Percentiles rank a stretch among this genome's conserved stretches.
These are phyloP conservation scores for Paecilomyces sp. DNA, from an alignment of 2,329 filamentous ascomycete species.

Conservation along the genomic window DNA sequence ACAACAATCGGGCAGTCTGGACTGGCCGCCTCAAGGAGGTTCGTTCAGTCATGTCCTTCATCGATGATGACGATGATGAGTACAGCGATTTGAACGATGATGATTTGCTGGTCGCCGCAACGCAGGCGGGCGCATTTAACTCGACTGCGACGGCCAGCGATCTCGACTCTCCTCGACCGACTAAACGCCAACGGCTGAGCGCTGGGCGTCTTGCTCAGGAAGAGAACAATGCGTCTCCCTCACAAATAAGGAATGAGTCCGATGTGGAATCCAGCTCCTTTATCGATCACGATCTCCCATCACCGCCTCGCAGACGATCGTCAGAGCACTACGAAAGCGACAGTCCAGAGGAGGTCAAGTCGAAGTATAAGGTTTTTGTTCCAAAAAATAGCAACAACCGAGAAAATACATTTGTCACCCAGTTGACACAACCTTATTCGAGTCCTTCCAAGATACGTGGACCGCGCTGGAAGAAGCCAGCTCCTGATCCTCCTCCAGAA, in stretches of 20 bases:
- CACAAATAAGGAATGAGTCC: slow-evolving; percentile 1
- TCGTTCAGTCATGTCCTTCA: slow-evolving; percentile 18
- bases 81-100: slow-evolving; percentile 19
- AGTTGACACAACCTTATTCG: slow-evolving; percentile 41
- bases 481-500: slow-evolving; percentile 14
- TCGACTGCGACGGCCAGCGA: not conserved
- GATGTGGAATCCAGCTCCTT: slow-evolving; percentile 14
- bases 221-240: not conserved
- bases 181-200: slow-evolving; percentile 28
- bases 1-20: not conserved
- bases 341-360: slow-evolving; percentile 10
- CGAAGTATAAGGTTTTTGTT: slow-evolving; percentile 35
- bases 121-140: slow-evolving; percentile 7
- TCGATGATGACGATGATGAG: slow-evolving; percentile 17
- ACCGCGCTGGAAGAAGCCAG: slow-evolving; percentile 44
- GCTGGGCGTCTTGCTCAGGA: not conserved
- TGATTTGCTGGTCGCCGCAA: slow-evolving; percentile 18
- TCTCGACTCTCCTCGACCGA: slow-evolving; percentile 16
- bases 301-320: slow-evolving; percentile 9
- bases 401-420: slow-evolving; percentile 41
- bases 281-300: slow-evolving; percentile 13
- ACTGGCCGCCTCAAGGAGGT: not conserved
- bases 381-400: slow-evolving; percentile 32
- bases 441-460: slow-evolving; percentile 47
- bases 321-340: slow-evolving; percentile 12